phyloP scores from a whole-genome alignment of 2,329 filamentous ascomycete species.

The Phyllosticta citribraziliensis region DNA sequence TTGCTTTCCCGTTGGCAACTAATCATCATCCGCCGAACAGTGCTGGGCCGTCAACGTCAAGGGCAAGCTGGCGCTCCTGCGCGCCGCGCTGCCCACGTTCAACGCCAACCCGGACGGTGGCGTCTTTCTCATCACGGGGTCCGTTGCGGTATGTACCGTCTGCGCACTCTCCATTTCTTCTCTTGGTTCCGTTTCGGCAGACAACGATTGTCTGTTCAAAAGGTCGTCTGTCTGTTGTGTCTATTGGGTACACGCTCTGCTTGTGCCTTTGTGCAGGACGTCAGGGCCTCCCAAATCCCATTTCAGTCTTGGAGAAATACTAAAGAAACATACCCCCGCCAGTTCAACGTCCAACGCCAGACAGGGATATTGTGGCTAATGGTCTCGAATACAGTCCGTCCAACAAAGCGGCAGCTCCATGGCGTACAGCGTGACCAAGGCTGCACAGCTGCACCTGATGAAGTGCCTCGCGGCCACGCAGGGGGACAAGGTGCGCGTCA shows the following conservation, averaged over 20 bases:
- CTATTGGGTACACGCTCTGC: no score
- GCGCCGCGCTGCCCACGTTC: constrained; percentile 49
- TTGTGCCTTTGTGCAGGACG: no score
- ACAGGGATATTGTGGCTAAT: neutral
- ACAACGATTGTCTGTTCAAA: no score
- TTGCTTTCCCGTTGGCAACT: neutral
- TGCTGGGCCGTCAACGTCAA: constrained; percentile 55
- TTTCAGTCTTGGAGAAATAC: neutral
- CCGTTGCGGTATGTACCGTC: constrained; percentile 48
- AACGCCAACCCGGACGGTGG: constrained; percentile 54
- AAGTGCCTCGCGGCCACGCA: constrained; percentile 50
- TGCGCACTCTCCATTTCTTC: neutral
- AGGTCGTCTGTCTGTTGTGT: no score
- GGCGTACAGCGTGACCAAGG: constrained; percentile 71
- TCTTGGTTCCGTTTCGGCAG: neutral
- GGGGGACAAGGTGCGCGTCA: constrained; percentile 48
- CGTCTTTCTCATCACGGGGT: constrained; percentile 53
- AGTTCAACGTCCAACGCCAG: neutral
- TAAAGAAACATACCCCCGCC: neutral
- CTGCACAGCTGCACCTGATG: constrained; percentile 45
- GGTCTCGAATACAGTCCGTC: constrained; percentile 29
- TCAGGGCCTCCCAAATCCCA: no score
- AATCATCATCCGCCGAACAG: constrained; percentile 18
- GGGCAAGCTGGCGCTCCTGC: constrained; percentile 40
- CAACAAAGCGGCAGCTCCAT: constrained; percentile 46